phyloP scores from a whole-genome alignment of 2,329 filamentous ascomycete genomes.

The Nemania sp. region DNA sequence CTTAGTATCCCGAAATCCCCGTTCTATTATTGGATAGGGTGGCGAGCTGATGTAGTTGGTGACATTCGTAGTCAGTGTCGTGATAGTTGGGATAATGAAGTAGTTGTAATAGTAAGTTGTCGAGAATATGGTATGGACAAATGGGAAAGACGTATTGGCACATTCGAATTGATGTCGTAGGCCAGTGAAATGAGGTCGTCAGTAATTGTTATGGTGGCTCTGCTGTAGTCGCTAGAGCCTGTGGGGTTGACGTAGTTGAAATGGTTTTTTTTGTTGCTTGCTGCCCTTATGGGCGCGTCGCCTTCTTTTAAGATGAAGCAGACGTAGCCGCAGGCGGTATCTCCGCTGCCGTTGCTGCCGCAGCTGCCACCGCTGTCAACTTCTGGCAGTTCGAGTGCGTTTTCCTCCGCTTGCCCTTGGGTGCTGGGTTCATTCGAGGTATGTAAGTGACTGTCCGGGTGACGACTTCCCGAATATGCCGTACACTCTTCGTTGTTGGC shows the following conservation, averaged over 20 bases:
- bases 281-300: background rate
- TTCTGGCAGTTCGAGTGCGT: slow-evolving; percentile 40
- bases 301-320: slow-evolving; percentile 31
- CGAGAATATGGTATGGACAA: slow-evolving; percentile 32
- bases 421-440: slow-evolving; percentile 82
- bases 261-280: background rate
- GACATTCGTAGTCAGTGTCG: too few relatives aligned
- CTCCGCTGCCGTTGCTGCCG: slow-evolving; percentile 14
- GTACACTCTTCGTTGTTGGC: slow-evolving; percentile 63
- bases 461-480: slow-evolving; percentile 83
- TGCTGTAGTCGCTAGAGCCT: slow-evolving; percentile 7
- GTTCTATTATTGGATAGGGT: slow-evolving; percentile 17
- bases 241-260: slow-evolving; percentile 11
- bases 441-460: slow-evolving; percentile 95
- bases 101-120: slow-evolving; percentile 5
- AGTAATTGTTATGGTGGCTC: slow-evolving; percentile 17
- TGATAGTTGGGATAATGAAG: background rate
- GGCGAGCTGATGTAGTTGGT: background rate
- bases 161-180: slow-evolving; percentile 9
- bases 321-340: slow-evolving; percentile 22
- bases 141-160: slow-evolving; percentile 30
- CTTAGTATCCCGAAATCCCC: slow-evolving; percentile 8
- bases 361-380: slow-evolving; percentile 27
- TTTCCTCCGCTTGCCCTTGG: slow-evolving; percentile 89
- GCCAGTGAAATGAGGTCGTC: background rate